Evolutionary conservation across 2,329 filamentous ascomycete species (phyloP), one percentile per base, ranked within the genome.

Genomic region (Ophiostoma triangulosporum): DNA sequence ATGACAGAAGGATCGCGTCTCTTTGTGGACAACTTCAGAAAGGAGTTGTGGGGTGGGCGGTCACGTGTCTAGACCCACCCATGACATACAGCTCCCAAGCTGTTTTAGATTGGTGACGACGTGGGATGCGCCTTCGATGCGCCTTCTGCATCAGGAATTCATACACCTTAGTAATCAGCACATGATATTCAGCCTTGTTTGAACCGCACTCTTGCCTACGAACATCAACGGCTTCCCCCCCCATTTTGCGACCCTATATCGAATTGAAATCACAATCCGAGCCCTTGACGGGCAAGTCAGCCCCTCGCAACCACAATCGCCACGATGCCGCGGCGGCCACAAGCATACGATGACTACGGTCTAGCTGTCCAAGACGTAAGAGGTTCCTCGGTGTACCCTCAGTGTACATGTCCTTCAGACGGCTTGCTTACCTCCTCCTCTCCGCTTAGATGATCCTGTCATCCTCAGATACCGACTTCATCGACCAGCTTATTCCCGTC

Each of bases 401-500:
- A 33, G 22, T 36, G 14, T 12, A 31, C 27, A 15, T 17, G n/a
- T 31, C 45, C 4, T 29, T 31, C 45, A 17, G 45, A 20, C 40
- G 29, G 43, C 24, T 46, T 26, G 43, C 17, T 46, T 20, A 46
- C 43, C 26, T 15, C 4, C 11, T 8, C 22, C 17, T 14, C 15
- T 27, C 15, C 20, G 11, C 48, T 22, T 65, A 98, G 88, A 94
- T 97, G 60, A 90, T 96, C 57, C 81, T 95, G 61, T 89, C 91
- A 2, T 86, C 89, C 12, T 89, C 90, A 22, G 91, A 97, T 64
- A 78, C 84, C 50, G 93, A 98, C 63, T 97, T 96, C 64, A 81
- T 98, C 58, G 93, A 97, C 66, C 91, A 96, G 64, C 73, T 98
- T 50, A 95, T 97, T 48, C 91, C 90, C 9, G 86, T 94, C 2